Evolutionary conservation across 495 filamentous ascomycete species (phyloP), one percentile per base, ranked within the genome.

Genomic region (Podospora didyma): DNA sequence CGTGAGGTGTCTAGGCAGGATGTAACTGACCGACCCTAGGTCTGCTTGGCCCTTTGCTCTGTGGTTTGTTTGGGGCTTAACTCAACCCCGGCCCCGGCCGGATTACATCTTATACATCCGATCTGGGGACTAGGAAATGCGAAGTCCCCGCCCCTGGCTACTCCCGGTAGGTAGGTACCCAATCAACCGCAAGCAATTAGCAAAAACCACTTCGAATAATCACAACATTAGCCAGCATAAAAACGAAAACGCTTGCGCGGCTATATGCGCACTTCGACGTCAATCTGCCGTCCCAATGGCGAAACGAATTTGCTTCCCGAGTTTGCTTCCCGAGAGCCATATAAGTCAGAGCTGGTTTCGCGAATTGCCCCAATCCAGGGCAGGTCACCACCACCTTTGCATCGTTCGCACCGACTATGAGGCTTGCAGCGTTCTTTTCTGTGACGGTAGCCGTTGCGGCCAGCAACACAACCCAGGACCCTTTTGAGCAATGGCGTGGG

Each of bases 401-500:
- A 22, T 21, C 42, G n/a, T 54, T 54, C 24, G n/a, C 21, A 17
- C 14, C 16, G 42, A 11, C 23, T 2, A 54, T 54, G 52, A 54
- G 52, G 37, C 14, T 23, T 37, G n/a, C 42, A 54, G 31, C 52
- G 17, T 47, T 54, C 20, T 45, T 23, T 31, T 45, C 39, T 2
- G 7, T 54, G n/a, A 22, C 52, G 26, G 52, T 37, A 42, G 52
- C 52, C 22, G n/a, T 35, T 22, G 16, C 42, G n/a, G 52, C 44
- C 44, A 37, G 12, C 52, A 20, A 46, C 39, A n/a, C 37, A 31
- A 34, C 7, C 28, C 23, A 28, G 9, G 52, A 54, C 41, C 42
- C 52, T 41, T 54, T 54, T 37, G 52, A 54, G 42, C 52, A 54
- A 54, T 54, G 52, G 52, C 42, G 37, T 23, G 37, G 37, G 52